These are phyloP conservation scores for Didymella pomorum DNA, from an alignment of 2,329 filamentous ascomycete species.

Conservation along the genomic window DNA sequence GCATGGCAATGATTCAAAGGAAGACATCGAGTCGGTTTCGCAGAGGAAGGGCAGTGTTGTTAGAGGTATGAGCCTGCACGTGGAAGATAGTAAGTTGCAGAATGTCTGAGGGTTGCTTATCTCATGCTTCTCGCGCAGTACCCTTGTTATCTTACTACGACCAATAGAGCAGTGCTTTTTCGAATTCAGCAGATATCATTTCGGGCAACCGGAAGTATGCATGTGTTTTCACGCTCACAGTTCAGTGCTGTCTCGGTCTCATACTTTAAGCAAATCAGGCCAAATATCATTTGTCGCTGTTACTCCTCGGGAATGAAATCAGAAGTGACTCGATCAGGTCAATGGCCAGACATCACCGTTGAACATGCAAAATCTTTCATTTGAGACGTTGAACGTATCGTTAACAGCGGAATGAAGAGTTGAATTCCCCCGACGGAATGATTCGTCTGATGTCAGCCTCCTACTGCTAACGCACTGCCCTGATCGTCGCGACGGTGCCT, in stretches of 20 bases:
- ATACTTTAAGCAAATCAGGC: not conserved
- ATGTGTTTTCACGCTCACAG: not conserved
- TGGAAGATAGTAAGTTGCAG: constrained; percentile 19
- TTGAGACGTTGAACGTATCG: not conserved
- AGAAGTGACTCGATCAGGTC: too few species aligned
- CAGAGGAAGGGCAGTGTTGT: constrained; percentile 13
- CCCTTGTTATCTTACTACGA: constrained; percentile 6
- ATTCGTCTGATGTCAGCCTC: too few species aligned
- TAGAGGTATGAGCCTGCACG: constrained; percentile 12
- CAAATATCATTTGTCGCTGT: too few species aligned
- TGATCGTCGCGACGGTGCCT: too few species aligned
- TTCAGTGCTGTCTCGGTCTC: not conserved
- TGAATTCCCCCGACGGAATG: too few species aligned
- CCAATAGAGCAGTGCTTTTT: not conserved
- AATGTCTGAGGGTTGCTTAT: constrained; percentile 3
- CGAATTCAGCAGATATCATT: not conserved
- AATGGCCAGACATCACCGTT: not conserved
- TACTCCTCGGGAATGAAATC: too few species aligned
- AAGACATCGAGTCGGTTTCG: constrained; percentile 9
- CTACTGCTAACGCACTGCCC: not conserved
- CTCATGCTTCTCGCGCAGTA: constrained; percentile 8
- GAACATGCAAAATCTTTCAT: too few species aligned
- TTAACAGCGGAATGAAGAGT: not conserved
- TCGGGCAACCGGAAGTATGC: not conserved
- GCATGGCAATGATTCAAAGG: constrained; percentile 3